Base-by-base conservation (phyloP, 208 protist species). In the Leptomonas pyrrhocoris region DNA sequence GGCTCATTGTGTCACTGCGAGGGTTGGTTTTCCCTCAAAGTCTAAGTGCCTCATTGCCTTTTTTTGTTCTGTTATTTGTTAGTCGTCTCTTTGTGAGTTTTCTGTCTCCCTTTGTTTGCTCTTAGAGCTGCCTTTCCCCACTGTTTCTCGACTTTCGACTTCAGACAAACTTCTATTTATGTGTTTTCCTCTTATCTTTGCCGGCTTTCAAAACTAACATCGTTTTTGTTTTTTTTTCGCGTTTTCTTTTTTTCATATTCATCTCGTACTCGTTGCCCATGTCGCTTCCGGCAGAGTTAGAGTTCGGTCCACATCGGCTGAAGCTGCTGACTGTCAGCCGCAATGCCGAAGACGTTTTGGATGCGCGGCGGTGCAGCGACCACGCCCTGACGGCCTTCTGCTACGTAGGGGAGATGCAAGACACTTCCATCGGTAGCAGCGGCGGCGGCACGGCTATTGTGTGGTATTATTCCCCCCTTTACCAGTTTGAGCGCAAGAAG, bases 391-490 rank as follows among this genome's bases (percentile, higher is more conserved):
- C 76, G 0, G 64, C 56, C 36, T 88, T 85, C 59, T 84, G 71
- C 58, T 86, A 88, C 61, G 87, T 93, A 4, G 87, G 84, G 13
- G 87, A 93, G 59, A 25, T 67, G n/a, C 67, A 80, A 36, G 23
- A 55, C 0, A 21, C 16, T 2, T 31, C 68, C 15, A 28, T 27
- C 34, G 34, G 9, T 18, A 8, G 3, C 25, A 27, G 34, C 34
- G 3, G 34, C 34, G 27, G 34, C 12, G 15, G 3, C 25, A 27
- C 36, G 11, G 0, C 54, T 1, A 64, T 83, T 31, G 0, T 45
- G 19, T 94, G 89, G 86, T 94, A 85, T 76, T 85, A 89, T 76
- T 78, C 89, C 28, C 84, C 89, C 5, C 73, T 94, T 11, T 80
- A 85, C 13, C 73, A 81, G 19, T 90, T 87, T 51, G 73, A 86